These are phyloP conservation scores for Sarocladium kiliense DNA, from an alignment of 2,329 filamentous ascomycete species.

Conservation along the genomic window DNA sequence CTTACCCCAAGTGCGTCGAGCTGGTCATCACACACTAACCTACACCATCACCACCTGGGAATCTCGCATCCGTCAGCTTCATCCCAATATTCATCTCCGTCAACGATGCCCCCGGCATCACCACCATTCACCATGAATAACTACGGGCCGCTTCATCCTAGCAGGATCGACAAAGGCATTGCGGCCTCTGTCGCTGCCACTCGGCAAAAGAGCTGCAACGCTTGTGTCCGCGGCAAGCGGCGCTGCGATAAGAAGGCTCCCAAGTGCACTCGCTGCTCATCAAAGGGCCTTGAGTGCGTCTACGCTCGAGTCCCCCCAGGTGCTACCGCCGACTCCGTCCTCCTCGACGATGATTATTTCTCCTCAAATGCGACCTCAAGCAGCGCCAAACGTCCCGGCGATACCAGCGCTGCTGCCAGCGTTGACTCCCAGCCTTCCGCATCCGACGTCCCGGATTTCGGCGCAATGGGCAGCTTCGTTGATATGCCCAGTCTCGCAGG, in stretches of 20 bases:
- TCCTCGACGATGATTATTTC: slow-evolving; percentile 8
- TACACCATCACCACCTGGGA: neutral
- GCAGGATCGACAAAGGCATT: slow-evolving; percentile 21
- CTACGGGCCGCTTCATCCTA: neutral
- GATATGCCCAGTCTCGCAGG: slow-evolving; percentile 7
- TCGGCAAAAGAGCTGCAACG: slow-evolving; percentile 46
- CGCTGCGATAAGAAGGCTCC: slow-evolving; percentile 41
- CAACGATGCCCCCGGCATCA: neutral
- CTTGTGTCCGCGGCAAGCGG: slow-evolving; percentile 42
- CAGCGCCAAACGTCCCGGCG: slow-evolving; percentile 6
- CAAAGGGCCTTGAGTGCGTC: slow-evolving; percentile 35
- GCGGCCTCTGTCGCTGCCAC: slow-evolving; percentile 26
- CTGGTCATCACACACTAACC: neutral
- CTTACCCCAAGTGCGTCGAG: too few relatives aligned
- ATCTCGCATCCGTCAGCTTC: too few relatives aligned
- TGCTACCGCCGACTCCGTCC: slow-evolving; percentile 10
- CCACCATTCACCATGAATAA: slow-evolving; percentile 4
- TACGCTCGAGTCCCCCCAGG: slow-evolving; percentile 32
- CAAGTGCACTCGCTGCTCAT: slow-evolving; percentile 35
- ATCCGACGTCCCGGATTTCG: neutral
- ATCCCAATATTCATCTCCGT: too few relatives aligned
- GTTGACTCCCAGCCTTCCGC: neutral
- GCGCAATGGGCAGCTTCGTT: neutral
- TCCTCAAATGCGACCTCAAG: neutral
- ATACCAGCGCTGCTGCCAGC: neutral